Base-by-base conservation (phyloP, 176 grass and related monocot genomes). In the Eragrostis nindensis region DNA sequence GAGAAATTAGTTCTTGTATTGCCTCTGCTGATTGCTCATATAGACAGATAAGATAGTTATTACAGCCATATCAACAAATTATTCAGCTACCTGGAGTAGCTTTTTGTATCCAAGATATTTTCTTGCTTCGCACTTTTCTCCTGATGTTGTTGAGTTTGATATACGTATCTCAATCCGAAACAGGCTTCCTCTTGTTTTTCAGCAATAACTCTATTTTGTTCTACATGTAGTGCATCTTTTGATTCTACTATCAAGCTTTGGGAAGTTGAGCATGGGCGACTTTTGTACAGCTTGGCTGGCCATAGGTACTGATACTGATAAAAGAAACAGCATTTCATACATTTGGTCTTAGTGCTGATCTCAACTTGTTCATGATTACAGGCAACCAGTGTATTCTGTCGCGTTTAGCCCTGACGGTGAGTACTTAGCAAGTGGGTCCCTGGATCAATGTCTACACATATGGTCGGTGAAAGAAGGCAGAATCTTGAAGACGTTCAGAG, bases 391-490 rank as follows among this genome's bases (percentile, higher is more conserved):
- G 43, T 98, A 98, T 82, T 98, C 96, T 52, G 92, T 98, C 5
- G 92, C 96, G 11, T 98, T 98, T 81, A 95, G 92, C 66, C 95
- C 96, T 11, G 88, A 89, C 42, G 96, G 96, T 1, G 96, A 98
- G 68, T 98, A 98, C 72, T 74, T 98, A 76, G 96, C 92, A 11
- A 98, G 96, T 47, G 96, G 96, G 22, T 98, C 96, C 62, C 79
- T 98, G 18, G 96, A 98, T 79, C 96, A 98, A 65, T 95, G 90
- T 63, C 79, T 98, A 19, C 92, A 95, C 66, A 95, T 98, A 70
- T 98, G 96, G 96, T 98, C 96, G 2, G 96, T 98, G 50, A 98
- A 91, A 93, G 92, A 98, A 55, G 96, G 92, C 41, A 91, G 74
- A 67, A 81, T 98, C 57, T 26, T 98, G 86, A 95, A 92, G 81